Evolutionary conservation across 2,329 filamentous ascomycete genomes (phyloP).

Genomic region (Colletotrichum falcatum): DNA sequence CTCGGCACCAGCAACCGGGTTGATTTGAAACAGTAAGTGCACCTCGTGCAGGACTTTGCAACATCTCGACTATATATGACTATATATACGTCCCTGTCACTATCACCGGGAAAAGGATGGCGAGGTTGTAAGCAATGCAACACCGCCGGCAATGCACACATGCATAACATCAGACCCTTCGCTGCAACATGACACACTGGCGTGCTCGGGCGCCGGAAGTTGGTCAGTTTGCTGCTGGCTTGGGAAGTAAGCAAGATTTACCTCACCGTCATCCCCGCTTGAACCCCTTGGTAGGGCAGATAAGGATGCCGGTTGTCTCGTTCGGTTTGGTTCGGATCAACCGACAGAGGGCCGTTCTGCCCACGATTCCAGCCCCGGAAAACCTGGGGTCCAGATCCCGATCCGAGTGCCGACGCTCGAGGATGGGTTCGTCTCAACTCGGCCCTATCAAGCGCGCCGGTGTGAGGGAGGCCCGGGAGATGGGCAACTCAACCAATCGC

Average conservation of each 20-base stretch:
- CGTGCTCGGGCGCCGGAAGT: slow-evolving; percentile 10
- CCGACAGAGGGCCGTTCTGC: no score
- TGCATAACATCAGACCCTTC: slow-evolving; percentile 5
- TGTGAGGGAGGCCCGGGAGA: neutral
- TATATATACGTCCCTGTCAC: neutral
- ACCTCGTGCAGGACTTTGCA: neutral
- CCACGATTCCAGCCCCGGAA: no score
- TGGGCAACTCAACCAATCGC: neutral
- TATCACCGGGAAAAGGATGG: slow-evolving; percentile 20
- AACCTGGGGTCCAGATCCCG: slow-evolving; percentile 1
- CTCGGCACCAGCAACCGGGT: neutral
- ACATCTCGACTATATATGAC: neutral
- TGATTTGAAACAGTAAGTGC: neutral
- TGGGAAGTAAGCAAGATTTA: neutral
- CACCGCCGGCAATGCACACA: slow-evolving; percentile 6
- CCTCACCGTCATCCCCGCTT: neutral
- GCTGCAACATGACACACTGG: slow-evolving; percentile 26
- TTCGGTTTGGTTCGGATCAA: neutral
- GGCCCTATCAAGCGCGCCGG: no score
- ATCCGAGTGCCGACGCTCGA: slow-evolving; percentile 3
- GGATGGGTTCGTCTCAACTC: slow-evolving; percentile 10
- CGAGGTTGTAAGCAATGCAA: slow-evolving; percentile 12
- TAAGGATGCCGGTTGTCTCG: neutral
- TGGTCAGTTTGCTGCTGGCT: neutral
- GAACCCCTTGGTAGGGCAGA: neutral